Evolutionary conservation across 2,329 filamentous ascomycete genomes (phyloP).

Genomic region (Pseudonectria foliicola): DNA sequence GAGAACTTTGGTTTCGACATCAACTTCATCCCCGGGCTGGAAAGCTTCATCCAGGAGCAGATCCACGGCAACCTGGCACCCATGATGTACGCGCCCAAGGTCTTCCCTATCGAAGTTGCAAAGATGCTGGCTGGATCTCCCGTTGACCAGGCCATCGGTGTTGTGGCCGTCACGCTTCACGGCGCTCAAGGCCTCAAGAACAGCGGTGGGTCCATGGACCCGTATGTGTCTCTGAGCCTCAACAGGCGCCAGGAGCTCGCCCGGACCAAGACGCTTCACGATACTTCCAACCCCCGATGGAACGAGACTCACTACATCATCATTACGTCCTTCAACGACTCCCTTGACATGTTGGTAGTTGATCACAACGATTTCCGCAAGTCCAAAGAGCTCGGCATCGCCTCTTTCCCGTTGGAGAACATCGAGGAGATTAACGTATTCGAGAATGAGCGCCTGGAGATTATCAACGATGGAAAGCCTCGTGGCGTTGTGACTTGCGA

Average conservation of each 20-base stretch:
- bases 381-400: conserved; percentile 87
- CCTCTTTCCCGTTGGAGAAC: conserved; percentile 77
- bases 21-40: conserved; percentile 94
- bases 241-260: conserved; percentile 77
- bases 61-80: conserved; percentile 89
- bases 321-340: conserved; percentile 82
- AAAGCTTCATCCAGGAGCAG: conserved; percentile 89
- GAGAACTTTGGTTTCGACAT: conserved; percentile 97
- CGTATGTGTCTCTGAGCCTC: conserved; percentile 78
- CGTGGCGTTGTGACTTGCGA: conserved; percentile 76
- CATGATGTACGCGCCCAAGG: conserved; percentile 97
- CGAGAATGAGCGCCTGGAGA: conserved; percentile 79
- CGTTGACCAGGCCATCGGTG: conserved; percentile 92
- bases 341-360: conserved; percentile 75
- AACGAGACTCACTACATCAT: conserved; percentile 96
- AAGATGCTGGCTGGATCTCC: conserved; percentile 95
- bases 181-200: conserved; percentile 92
- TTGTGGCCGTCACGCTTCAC: conserved; percentile 85
- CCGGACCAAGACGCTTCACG: conserved; percentile 79
- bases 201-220: conserved; percentile 78
- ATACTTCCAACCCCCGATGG: conserved; percentile 85
- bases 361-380: conserved; percentile 96
- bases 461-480: conserved; percentile 75
- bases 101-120: conserved; percentile 96
- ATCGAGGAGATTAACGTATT: conserved; percentile 70